These are phyloP conservation scores for Phytopythium boreale DNA, from an alignment of 352 stramenopile genomes.

Conservation along the genomic window DNA sequence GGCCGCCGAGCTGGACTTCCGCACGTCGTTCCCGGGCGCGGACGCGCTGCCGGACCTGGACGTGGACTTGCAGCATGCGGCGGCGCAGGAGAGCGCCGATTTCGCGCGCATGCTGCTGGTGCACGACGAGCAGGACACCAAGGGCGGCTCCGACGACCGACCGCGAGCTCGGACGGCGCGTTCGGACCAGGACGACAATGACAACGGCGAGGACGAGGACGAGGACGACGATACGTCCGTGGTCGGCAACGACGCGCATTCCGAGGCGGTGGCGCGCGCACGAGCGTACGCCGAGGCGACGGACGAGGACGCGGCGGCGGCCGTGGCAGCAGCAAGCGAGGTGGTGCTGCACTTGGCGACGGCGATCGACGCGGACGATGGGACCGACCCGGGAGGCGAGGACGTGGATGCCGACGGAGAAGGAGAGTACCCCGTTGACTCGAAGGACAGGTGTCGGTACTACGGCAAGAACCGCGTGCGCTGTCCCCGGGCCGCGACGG, in stretches of 20 bases:
- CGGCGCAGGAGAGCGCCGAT: conserved; percentile 51
- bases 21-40: conserved; percentile 54
- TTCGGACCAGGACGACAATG: background rate
- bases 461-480: conserved; percentile 68
- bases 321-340: conserved; percentile 7
- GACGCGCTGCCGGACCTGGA: conserved; percentile 67
- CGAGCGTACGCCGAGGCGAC: conserved; percentile 3
- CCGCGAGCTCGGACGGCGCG: background rate
- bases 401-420: conserved; percentile 7
- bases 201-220: conserved; percentile 12
- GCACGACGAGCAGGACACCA: conserved; percentile 50
- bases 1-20: conserved; percentile 70
- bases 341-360: conserved; percentile 22
- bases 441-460: conserved; percentile 61
- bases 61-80: conserved; percentile 33
- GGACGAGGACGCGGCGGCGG: conserved; percentile 19
- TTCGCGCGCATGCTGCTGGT: conserved; percentile 70
- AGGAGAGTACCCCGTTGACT: conserved; percentile 16
- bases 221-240: background rate
- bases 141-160: conserved; percentile 1
- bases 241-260: background rate
- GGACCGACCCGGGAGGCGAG: conserved; percentile 1
- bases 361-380: conserved; percentile 11
- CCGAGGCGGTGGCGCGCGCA: conserved; percentile 7
- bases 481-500: conserved; percentile 62